Percentiles rank a stretch among this genome's conserved stretches.
These are phyloP conservation scores for Allium fistulosum DNA, from an alignment of 106 monocot genomes.

Conservation along the genomic window DNA sequence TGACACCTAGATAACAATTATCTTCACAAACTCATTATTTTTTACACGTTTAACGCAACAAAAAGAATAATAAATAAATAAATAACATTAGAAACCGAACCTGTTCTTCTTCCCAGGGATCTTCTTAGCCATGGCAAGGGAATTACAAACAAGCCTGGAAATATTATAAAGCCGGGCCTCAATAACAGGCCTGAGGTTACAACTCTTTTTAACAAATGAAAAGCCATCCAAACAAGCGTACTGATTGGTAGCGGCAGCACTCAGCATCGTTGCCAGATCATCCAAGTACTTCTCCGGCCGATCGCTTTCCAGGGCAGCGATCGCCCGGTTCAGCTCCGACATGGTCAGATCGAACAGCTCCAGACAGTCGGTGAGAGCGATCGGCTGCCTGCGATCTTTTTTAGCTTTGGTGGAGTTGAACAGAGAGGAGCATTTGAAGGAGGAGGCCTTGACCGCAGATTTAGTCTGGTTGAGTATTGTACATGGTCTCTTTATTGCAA, in stretches of 20 bases:
- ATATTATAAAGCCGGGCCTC: constrained; percentile 29
- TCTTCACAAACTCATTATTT: constrained; percentile 23
- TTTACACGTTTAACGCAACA: neutral
- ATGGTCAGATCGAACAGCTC: constrained; percentile 62
- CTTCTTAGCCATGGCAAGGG: constrained; percentile 68
- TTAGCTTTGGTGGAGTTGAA: constrained; percentile 8
- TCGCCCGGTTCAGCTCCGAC: constrained; percentile 33
- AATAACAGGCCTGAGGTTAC: constrained; percentile 20
- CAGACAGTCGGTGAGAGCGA: constrained; percentile 70
- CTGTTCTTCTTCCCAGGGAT: constrained; percentile 12
- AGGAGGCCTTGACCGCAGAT: constrained; percentile 25
- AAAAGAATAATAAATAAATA: neutral
- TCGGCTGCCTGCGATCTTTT: constrained; percentile 23
- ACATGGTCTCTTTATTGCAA: neutral
- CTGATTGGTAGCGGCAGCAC: constrained; percentile 83
- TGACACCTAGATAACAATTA: no score
- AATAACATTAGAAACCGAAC: neutral
- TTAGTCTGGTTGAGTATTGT: constrained; percentile 27
- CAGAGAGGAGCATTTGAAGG: constrained; percentile 27
- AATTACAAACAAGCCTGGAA: constrained; percentile 60
- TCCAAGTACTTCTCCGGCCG: constrained; percentile 5
- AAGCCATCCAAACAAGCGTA: constrained; percentile 88
- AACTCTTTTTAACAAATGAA: constrained; percentile 14
- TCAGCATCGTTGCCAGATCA: constrained; percentile 53
- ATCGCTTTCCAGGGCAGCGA: constrained; percentile 13